phyloP scores from a whole-genome alignment of 2,329 filamentous ascomycete species.

The Amauroascus verrucosus region DNA sequence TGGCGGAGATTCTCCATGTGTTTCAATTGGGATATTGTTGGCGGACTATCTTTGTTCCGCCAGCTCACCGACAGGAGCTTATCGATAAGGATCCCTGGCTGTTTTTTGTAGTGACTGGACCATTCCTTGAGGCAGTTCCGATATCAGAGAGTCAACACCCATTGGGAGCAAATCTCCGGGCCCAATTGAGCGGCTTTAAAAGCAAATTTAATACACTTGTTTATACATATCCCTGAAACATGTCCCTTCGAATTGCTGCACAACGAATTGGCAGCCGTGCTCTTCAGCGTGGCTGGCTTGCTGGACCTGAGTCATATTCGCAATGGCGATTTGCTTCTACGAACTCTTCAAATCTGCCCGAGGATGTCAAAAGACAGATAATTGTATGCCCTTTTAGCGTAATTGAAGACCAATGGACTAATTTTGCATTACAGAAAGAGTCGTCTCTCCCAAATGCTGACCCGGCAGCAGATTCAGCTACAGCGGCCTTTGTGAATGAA shows the following conservation, averaged over 20 bases:
- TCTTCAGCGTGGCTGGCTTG: constrained; percentile 16
- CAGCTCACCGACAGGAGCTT: not conserved
- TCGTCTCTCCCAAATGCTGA: constrained; percentile 56
- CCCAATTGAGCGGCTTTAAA: not conserved
- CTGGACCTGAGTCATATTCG: constrained; percentile 11
- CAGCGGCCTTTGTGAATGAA: constrained; percentile 61
- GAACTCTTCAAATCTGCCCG: constrained; percentile 20
- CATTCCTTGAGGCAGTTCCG: not conserved
- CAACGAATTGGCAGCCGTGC: constrained; percentile 21
- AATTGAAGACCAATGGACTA: not conserved
- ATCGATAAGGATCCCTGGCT: constrained; percentile 7
- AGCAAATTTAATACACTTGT: not conserved
- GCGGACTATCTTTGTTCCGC: not conserved
- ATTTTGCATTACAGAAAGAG: constrained; percentile 34
- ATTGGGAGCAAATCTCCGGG: not conserved
- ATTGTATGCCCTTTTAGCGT: constrained; percentile 17
- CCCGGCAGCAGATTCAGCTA: constrained; percentile 61
- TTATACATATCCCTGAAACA: not conserved
- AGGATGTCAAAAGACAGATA: constrained; percentile 23
- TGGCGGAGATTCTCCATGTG: too few relatives aligned
- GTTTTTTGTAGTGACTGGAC: not conserved
- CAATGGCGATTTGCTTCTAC: constrained; percentile 22
- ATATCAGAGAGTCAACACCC: not conserved
- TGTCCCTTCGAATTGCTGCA: constrained; percentile 12
- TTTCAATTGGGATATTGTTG: too few relatives aligned